Evolutionary conservation across 169 alveolate genomes (phyloP), one percentile per base, ranked within the genome.

Genomic region (Condylostoma magnum): DNA sequence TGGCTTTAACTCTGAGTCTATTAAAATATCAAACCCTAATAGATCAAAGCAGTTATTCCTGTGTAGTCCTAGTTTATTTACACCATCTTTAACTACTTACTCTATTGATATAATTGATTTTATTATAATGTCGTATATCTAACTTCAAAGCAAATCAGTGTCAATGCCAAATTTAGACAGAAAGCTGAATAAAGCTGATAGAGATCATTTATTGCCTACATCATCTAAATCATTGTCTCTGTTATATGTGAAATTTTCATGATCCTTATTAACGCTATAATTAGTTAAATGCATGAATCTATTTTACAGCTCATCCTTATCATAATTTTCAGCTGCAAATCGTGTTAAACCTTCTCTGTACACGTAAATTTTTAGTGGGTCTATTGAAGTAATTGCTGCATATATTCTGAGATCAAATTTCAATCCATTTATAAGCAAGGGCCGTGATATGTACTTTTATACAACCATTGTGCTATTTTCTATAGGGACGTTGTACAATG

Each of bases 341-440:
- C 96, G 54, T 6, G 89, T 90, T 27, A 90, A 74, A 4, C 94
- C 96, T 69, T 90, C 96, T 56, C 85, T 80, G 82, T 80, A 83
- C 22, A 90, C 68, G 82, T 85, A 91, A 4, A 84, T 91, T 67
- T 83, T 87, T 28, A 90, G 55, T 27, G 90, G 90, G 30, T 83
- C 84, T 50, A 66, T 75, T 18, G 63, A 22, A 2, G 84, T 83
- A 0, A 83, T 70, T 18, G 69, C 36, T 27, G 79, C 90, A 60
- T 83, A 83, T 27, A 83, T 38, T 33, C 90, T 33, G 10, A 83
- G 18, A 56, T 84, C 75, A 76, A 65, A 84, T 58, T 86, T 86
- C 18, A 66, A 70, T 1, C 84, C 87, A 54, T 77, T 52, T 78
- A 86, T 58, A 71, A 53, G 31, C 47, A 84, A 77, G 1, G 80